A percentile compares a stretch with the other conserved stretches of the same genome.
Conservation (phyloP, 495 filamentous ascomycete species). For the Trichoderma asperelloides region DNA sequence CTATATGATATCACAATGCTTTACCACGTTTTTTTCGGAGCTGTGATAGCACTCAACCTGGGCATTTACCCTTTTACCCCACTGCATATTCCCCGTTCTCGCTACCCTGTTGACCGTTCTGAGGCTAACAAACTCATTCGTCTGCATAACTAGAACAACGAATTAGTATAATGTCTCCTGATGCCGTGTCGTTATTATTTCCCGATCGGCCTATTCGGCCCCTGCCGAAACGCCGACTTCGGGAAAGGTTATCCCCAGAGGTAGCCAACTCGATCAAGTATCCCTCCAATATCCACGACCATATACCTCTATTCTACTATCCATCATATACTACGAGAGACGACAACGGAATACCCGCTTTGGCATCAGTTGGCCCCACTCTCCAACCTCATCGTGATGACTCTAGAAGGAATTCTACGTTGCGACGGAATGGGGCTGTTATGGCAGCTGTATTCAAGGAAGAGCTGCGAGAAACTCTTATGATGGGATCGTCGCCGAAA, state of each 20-base stretch:
- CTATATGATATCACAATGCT: neutral
- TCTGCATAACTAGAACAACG: neutral
- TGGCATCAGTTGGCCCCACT: constrained; percentile 16
- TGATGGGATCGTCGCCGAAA: neutral
- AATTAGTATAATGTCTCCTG: constrained; percentile 53
- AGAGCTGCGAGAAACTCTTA: neutral
- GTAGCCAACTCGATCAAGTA: constrained; percentile 75
- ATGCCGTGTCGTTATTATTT: constrained; percentile 66
- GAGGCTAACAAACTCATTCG: neutral
- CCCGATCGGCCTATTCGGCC: constrained; percentile 89
- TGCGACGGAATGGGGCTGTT: neutral
- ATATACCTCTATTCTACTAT: constrained; percentile 67
- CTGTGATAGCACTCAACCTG: neutral
- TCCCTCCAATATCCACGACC: constrained; percentile 58
- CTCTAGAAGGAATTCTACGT: constrained; percentile 18
- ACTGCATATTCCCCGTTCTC: neutral
- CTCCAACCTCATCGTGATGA: constrained; percentile 17
- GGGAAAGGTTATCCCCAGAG: constrained; percentile 75
- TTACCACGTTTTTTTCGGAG: neutral
- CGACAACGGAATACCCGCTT: constrained; percentile 15
- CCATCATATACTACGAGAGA: constrained; percentile 45
- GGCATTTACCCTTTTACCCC: neutral
- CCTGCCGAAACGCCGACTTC: constrained; percentile 76
- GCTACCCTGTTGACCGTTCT: neutral
- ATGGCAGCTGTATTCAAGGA: neutral